A percentile compares a stretch with the other conserved stretches of the same genome.
Evolutionary conservation across 73 alveolate species (phyloP).

Genomic region (Stentor roeselii): DNA sequence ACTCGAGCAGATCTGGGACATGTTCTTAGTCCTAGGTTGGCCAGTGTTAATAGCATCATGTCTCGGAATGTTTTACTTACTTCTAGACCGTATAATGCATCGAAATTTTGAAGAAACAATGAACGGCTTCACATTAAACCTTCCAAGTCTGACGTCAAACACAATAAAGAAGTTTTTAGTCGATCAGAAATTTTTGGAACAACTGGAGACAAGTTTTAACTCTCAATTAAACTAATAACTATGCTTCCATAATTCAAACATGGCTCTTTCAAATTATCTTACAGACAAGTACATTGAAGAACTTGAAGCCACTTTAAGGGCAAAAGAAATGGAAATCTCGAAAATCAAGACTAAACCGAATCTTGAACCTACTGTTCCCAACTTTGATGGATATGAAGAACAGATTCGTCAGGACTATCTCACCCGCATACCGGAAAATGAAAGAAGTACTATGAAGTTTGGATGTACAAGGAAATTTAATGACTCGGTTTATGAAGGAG

Average conservation of each 20-base stretch:
- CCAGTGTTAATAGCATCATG: not conserved
- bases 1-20: not conserved
- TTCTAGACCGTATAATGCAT: not conserved
- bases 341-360: not conserved
- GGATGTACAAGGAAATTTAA: not conserved
- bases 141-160: not conserved
- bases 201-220: not conserved
- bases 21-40: slow-evolving; percentile 11
- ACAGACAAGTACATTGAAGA: slow-evolving; percentile 4
- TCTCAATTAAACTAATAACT: no score
- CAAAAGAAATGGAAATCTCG: not conserved
- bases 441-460: not conserved
- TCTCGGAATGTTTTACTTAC: not conserved
- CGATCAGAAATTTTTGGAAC: not conserved
- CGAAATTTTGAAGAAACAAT: not conserved
- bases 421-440: not conserved
- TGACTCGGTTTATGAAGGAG: slow-evolving; percentile 48
- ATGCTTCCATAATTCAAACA: no score
- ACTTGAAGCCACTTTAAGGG: not conserved
- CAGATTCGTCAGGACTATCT: not conserved
- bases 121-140: not conserved
- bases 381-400: not conserved
- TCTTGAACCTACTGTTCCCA: not conserved
- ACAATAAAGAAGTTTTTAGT: not conserved
- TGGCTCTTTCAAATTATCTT: not conserved